These are phyloP conservation scores for Leccinellum rugosiceps DNA, from an alignment of 768 basidiomycete species.

Conservation along the genomic window DNA sequence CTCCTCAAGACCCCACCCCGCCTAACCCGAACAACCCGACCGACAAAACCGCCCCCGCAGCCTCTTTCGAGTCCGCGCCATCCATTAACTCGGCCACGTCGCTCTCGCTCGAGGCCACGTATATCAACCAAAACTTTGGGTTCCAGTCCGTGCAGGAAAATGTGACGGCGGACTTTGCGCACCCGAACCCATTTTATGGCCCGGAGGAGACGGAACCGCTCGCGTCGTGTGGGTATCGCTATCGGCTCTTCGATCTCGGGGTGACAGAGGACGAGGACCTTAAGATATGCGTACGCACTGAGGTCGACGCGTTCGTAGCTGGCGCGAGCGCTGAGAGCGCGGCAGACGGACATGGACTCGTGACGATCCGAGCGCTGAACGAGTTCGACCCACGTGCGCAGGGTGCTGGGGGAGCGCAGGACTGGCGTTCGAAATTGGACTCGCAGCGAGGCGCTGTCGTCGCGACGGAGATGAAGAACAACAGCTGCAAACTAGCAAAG, in stretches of 20 bases:
- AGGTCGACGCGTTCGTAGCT: constrained; percentile 86
- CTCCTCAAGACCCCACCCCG: constrained; percentile 79
- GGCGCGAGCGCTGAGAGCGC: constrained; percentile 51
- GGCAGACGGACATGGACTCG: constrained; percentile 67
- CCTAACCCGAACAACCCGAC: constrained; percentile 73
- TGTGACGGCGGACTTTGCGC: constrained; percentile 66
- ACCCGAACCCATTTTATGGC: constrained; percentile 94
- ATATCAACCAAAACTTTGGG: constrained; percentile 97
- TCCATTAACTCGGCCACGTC: constrained; percentile 93
- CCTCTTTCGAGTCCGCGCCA: constrained; percentile 56
- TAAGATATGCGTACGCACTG: constrained; percentile 89
- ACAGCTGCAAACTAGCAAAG: constrained; percentile 94
- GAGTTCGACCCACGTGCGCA: constrained; percentile 92
- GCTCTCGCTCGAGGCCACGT: constrained; percentile 94
- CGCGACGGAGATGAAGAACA: constrained; percentile 99
- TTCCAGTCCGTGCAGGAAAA: constrained; percentile 90
- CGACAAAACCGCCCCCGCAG: constrained; percentile 47
- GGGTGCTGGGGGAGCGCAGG: constrained; percentile 93
- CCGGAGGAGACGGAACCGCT: constrained; percentile 93
- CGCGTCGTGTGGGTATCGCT: constrained; percentile 94
- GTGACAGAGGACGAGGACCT: constrained; percentile 89
- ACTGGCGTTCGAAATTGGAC: constrained; percentile 97
- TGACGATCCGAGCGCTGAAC: constrained; percentile 93
- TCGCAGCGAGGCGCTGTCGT: constrained; percentile 96
- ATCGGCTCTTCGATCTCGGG: constrained; percentile 91